Conservation (phyloP, 2,329 filamentous ascomycete species). For the Fusarium liriodendri region DNA sequence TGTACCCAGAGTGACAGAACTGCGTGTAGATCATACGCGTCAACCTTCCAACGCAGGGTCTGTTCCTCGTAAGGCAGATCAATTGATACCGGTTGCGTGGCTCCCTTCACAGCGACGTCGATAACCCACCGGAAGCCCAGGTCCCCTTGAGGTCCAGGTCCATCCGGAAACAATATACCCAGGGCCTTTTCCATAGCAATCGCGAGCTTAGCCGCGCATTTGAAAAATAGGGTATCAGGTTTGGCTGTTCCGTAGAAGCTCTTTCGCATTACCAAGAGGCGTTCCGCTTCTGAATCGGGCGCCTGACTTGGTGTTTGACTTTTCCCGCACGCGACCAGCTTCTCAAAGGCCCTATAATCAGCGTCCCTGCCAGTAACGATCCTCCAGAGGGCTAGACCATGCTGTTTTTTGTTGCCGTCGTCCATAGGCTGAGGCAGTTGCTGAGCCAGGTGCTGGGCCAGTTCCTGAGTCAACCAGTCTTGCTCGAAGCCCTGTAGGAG, state of each 20-base stretch:
- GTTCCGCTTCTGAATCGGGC: neutral
- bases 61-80: neutral
- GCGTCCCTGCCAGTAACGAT: neutral
- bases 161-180: neutral
- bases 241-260: neutral
- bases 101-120: neutral
- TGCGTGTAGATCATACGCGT: neutral
- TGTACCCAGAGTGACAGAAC: too few relatives aligned
- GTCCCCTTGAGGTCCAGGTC: neutral
- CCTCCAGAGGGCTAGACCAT: neutral
- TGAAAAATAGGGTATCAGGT: neutral
- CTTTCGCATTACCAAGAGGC: neutral
- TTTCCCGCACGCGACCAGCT: neutral
- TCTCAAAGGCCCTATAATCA: neutral
- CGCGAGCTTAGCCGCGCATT: neutral
- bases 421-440: neutral
- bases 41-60: neutral
- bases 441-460: neutral
- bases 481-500: neutral
- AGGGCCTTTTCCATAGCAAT: neutral
- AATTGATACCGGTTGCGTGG: fast-evolving
- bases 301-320: too few relatives aligned
- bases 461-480: neutral
- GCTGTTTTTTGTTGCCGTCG: neutral
- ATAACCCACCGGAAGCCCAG: neutral